Conservation (phyloP, 1,284 basidiomycete species). For the Irpex sp. region DNA sequence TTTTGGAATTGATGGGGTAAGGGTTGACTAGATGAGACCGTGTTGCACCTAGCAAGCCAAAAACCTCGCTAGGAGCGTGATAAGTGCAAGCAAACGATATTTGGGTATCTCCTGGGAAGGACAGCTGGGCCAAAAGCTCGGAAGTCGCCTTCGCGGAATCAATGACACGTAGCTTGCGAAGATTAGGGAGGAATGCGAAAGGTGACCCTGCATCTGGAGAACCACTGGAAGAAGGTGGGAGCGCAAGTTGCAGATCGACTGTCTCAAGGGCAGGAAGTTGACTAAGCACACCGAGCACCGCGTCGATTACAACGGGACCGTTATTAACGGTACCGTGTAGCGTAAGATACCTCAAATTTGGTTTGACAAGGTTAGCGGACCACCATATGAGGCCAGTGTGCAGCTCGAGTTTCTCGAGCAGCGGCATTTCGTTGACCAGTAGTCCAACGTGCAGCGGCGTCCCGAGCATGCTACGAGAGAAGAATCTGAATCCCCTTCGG, state of each 20-base stretch:
- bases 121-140: background rate
- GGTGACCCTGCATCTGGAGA: background rate
- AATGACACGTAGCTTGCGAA: background rate
- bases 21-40: no score
- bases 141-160: background rate
- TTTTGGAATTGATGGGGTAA: no score
- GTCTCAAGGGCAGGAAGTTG: background rate
- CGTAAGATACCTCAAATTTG: background rate
- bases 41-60: no score
- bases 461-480: no score
- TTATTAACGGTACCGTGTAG: background rate
- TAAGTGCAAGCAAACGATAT: background rate
- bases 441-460: background rate
- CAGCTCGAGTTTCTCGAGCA: background rate
- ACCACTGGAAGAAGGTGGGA: background rate
- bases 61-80: background rate
- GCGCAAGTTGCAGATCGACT: background rate
- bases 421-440: background rate
- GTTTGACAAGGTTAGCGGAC: background rate
- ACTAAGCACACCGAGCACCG: background rate
- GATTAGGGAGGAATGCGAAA: background rate
- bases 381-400: background rate
- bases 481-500: no score
- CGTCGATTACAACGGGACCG: background rate
- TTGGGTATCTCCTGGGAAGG: background rate